Base-by-base conservation (phyloP, 1,284 basidiomycete species). In the Golubevia sp. region DNA sequence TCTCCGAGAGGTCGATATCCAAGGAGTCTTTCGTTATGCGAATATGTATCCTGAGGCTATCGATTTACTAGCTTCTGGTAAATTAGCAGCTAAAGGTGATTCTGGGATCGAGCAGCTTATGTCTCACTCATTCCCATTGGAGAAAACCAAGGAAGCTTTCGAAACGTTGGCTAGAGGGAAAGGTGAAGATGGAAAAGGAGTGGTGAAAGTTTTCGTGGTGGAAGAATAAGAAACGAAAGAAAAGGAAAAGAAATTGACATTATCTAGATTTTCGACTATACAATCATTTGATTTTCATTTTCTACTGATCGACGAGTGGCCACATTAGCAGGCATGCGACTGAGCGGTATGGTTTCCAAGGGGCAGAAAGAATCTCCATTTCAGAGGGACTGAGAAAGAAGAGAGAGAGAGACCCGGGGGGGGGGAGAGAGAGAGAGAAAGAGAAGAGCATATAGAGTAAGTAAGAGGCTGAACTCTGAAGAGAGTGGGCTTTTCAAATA, bases 311-410 rank as follows among this genome's bases (percentile, higher is more conserved):
- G 5, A 74, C 68, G 20, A 76, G 61, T 7, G 71, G 62, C 77
- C 77, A 82, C 68, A 82, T 67, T 56, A 78, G 72, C 64, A 77
- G 70, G 55, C 67, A 66, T 1, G 77, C 79, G 3, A 82, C 69
- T 4, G 69, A 71, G 20, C 78, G 73, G 52, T 72, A 82, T 1
- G 79, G 79, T 7, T 60, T 67, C 79, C 79, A 82, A 0, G 59
- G 54, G 25, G 61, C 62, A 0, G 78, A 72, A 1, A 82, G 71
- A 21, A 66, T 65, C 56, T 68, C 62, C 79, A 82, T 82, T 61
- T 82, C 79, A 23, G 71, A 62, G 1, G 71, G 70, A 30, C 71
- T 77, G 55, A 11, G 52, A 44, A 26, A 49, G 3, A 18, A 34
- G 49, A 8, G n/a, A 20, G n/a, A 23, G 53, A 18, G 1, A 26